These are phyloP conservation scores for Pyricularia grisea DNA, from an alignment of 2,329 filamentous ascomycete genomes.

Conservation along the genomic window DNA sequence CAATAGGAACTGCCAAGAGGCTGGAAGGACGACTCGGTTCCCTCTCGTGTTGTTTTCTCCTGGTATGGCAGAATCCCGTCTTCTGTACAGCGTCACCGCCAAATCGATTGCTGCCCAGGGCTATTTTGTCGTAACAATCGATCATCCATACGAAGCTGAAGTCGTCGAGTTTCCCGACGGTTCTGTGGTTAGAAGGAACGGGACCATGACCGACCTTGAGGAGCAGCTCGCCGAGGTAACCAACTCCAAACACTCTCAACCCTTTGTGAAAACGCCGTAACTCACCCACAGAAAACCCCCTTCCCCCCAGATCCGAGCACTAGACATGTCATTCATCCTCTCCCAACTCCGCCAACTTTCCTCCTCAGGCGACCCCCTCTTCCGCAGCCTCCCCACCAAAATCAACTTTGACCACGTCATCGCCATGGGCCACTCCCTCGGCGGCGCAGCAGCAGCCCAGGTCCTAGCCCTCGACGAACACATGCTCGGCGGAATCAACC, in stretches of 20 bases:
- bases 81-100: conserved; percentile 28
- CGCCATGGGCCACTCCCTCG: conserved; percentile 20
- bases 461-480: not conserved
- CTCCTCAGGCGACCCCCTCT: too few species aligned
- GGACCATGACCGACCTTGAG: conserved; percentile 9
- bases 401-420: too few species aligned
- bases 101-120: conserved; percentile 28
- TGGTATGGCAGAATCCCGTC: conserved; percentile 10
- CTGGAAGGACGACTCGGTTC: too few species aligned
- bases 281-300: conserved; percentile 1
- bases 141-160: conserved; percentile 31
- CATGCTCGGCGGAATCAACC: not conserved
- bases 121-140: conserved; percentile 30
- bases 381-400: too few species aligned
- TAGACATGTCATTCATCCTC: not conserved
- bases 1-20: too few species aligned
- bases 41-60: not conserved
- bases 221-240: conserved; percentile 5
- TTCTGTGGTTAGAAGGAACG: conserved; percentile 15
- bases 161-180: conserved; percentile 30
- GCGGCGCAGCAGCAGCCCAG: conserved; percentile 21
- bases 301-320: not conserved
- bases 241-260: conserved; percentile 14
- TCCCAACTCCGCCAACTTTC: conserved; percentile 16
- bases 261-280: not conserved